These are phyloP conservation scores for Cercophora samala DNA, from an alignment of 495 filamentous ascomycete species.

Conservation along the genomic window DNA sequence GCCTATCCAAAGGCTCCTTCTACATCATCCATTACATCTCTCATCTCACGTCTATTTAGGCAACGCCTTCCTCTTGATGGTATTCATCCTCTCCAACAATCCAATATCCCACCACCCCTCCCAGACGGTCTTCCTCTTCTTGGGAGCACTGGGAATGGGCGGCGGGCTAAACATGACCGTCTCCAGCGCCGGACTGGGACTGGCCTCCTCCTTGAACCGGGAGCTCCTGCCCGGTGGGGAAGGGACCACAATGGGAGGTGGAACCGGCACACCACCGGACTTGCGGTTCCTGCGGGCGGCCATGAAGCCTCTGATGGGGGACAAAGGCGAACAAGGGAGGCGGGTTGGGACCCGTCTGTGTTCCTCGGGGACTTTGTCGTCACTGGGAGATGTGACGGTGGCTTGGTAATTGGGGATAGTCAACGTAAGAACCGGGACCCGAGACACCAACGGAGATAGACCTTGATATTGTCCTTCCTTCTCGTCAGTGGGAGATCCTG, in stretches of 20 bases:
- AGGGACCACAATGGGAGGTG: slow-evolving; percentile 24
- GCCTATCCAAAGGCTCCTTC: not conserved
- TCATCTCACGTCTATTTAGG: not conserved
- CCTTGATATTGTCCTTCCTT: slow-evolving; percentile 13
- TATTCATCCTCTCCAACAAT: slow-evolving; percentile 38
- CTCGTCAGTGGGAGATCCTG: slow-evolving; percentile 24
- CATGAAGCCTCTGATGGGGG: slow-evolving; percentile 18
- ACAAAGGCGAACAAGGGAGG: slow-evolving; percentile 27
- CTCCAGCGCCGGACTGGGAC: not conserved
- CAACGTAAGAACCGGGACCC: slow-evolving; percentile 10
- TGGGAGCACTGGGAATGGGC: not conserved
- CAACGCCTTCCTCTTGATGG: slow-evolving; percentile 27
- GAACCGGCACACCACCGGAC: slow-evolving; percentile 14
- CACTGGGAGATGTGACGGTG: slow-evolving; percentile 6
- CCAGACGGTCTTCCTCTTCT: slow-evolving; percentile 37
- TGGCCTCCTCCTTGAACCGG: slow-evolving; percentile 13
- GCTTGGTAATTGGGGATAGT: not conserved
- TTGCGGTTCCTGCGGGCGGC: slow-evolving; percentile 10
- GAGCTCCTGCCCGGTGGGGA: not conserved
- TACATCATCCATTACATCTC: not conserved
- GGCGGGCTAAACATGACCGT: not conserved
- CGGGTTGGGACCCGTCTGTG: slow-evolving; percentile 25
- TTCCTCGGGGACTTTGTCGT: slow-evolving; percentile 26
- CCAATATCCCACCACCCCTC: slow-evolving; percentile 51
- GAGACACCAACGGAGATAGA: slow-evolving; percentile 29